Base-by-base conservation (phyloP, 495 filamentous ascomycete genomes). In the Trichodelitschia bisporula region DNA sequence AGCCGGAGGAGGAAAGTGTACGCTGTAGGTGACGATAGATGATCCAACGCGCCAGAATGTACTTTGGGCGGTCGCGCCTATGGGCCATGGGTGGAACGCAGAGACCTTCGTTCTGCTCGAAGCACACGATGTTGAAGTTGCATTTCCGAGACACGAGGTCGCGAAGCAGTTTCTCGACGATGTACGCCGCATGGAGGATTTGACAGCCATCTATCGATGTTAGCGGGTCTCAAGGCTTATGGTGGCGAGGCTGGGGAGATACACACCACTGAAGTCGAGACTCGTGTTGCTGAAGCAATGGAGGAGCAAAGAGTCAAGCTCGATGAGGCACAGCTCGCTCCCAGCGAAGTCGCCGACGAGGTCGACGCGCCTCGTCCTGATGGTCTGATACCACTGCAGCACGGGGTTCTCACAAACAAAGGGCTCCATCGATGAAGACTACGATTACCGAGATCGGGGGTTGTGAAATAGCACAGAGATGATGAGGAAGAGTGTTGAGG, bases 341-440 rank as follows among this genome's bases (percentile, higher is more conserved):
- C 76, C 76, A 6, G 69, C 69, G 47, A 74, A 79, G 40, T 82
- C 76, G 2, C 76, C 72, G 2, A 74, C 57, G 1, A 76, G 53
- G 42, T 76, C 69, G 19, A 74, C 46, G 13, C 41, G 37, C 4
- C 50, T 39, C 6, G 44, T 37, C 12, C 32, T 32, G 6, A 50
- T 32, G 13, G 24, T 41, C 10, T 32, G 32, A 34, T 55, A 55
- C 36, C 41, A 38, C 21, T 34, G 24, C 18, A 44, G 35, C 3
- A 44, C 29, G 4, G 36, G 9, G 9, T 25, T n/a, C n/a, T 25
- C n/a, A 25, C 9, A 25, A 25, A 25, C 21, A 8, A 25, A n/a
- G 21, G 21, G n/a, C n/a, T n/a, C n/a, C n/a, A n/a, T n/a, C n/a
- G n/a, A n/a, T n/a, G n/a, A n/a, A n/a, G n/a, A n/a, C n/a, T n/a